Evolutionary conservation across 2,329 filamentous ascomycete species (phyloP), one percentile per base, ranked within the genome.

Genomic region (Aspergillus awamori): DNA sequence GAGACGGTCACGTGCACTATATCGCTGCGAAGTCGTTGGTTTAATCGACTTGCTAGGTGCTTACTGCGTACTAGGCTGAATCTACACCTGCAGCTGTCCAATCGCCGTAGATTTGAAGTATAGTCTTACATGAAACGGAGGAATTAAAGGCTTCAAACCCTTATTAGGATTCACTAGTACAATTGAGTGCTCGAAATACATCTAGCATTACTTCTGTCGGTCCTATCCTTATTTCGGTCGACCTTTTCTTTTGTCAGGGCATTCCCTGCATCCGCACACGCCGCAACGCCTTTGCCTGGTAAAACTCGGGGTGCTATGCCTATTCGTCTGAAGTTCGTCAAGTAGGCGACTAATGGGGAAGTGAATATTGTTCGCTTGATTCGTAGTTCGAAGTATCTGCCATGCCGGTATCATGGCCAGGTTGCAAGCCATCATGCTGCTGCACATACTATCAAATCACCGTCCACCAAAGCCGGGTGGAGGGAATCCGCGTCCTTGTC

Each of bases 401-500:
- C 61, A 62, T 58, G 36, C 49, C 63, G 63, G 67, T 43, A 63
- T 65, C 58, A 63, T 65, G 60, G 62, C 65, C 64, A 62, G 61
- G 63, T 59, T 65, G 64, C 65, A 66, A 68, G 66, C 61, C 61
- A 68, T 68, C 59, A 64, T 61, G 65, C 63, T 65, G 59, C 64
- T 65, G 59, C 63, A 55, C 59, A 64, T 60, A 20, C 20, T 59
- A 58, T 62, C 59, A 59, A 65, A 71, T 76, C 71, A 79, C 69
- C 77, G 72, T 60, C 79, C 77, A 63, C 77, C 78, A 69, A 82
- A 83, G 36, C 81, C 82, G 53, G 80, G 80, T 41, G 83, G 83
- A 56, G 83, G 82, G 68, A 79, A 83, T 57, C 81, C 81, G 66
- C 82, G 79, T 57, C 82, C 82, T 67, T 79, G 78, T 8, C 80